These are phyloP conservation scores for Ceratocystiopsis brevicomis DNA, from an alignment of 2,329 filamentous ascomycete species.

Conservation along the genomic window DNA sequence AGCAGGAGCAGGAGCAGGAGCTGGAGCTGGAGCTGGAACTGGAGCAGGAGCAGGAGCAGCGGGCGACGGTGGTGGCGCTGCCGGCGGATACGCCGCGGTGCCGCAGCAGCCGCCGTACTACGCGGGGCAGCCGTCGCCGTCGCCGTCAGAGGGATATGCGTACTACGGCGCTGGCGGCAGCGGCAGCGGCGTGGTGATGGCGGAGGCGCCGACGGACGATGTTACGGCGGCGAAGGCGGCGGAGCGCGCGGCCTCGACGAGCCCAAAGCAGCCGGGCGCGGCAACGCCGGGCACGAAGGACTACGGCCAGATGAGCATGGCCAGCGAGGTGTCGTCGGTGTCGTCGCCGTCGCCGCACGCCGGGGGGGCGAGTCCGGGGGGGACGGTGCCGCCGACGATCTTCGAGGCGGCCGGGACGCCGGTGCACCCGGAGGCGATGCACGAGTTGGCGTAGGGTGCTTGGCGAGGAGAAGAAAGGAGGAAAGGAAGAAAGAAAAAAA, in stretches of 20 bases:
- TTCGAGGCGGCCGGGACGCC: conserved; percentile 7
- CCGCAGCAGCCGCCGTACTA: neutral
- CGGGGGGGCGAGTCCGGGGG: neutral
- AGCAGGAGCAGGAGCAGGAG: neutral
- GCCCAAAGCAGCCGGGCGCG: neutral
- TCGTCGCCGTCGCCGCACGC: conserved; percentile 1
- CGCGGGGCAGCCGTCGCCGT: neutral
- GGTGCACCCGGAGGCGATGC: conserved; percentile 6
- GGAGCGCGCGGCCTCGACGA: no score
- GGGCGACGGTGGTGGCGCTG: neutral
- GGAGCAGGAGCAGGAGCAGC: neutral
- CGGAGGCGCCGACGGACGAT: no score
- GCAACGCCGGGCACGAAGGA: neutral
- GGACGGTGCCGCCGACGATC: conserved; percentile 8
- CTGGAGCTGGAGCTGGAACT: neutral
- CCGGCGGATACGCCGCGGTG: conserved; percentile 2
- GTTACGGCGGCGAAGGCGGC: no score
- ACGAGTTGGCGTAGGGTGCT: conserved; percentile 8
- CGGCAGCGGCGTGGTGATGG: no score
- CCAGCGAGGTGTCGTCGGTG: conserved; percentile 6
- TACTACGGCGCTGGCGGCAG: neutral
- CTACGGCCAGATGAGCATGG: neutral
- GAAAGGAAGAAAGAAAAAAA: neutral
- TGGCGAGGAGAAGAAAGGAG: neutral
- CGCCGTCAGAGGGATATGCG: neutral